Evolutionary conservation across 345 rosid genomes (phyloP), one percentile per base, ranked within the genome.

Genomic region (Hibiscus tridactylites): DNA sequence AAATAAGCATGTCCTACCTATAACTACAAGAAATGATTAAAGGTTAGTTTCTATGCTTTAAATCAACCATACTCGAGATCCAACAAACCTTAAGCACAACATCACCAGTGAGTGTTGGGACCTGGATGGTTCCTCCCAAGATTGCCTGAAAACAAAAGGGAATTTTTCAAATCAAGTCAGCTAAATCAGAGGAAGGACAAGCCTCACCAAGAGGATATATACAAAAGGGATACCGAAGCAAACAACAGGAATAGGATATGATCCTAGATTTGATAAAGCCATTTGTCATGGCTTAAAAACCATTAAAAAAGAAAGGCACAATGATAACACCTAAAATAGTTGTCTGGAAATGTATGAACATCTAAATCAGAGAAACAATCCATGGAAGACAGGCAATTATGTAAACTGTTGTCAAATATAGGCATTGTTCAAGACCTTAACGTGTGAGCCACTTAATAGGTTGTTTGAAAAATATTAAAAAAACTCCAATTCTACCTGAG

Each of bases 61-160:
- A 21, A 73, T 50, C n/a, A 37, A 24, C 63, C 9, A 19, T 21
- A 65, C 21, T 71, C 44, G 69, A 33, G 44, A 56, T 65, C 35
- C 62, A 77, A 67, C 77, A 67, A 26, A 93, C 97, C 97, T 92
- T 95, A 16, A 95, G 86, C 8, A 95, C 98, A 74, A 95, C 96
- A 84, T 95, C 99, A 65, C 99, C 99, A 0, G 96, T 89, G 59
- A 95, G 97, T 61, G 98, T 96, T 54, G 99, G 99, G 76, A 92
- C 98, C 79, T 89, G 94, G 73, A 96, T 81, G 50, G 99, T 92
- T 78, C 99, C 99, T 59, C 99, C 99, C 79, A 96, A 85, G 69
- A 92, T 81, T 68, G 99, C 99, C 99, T 96, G 21, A 26, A 72
- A 70, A 77, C 11, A 59, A 59, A 21, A 0, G 12, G 49, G 49